Conservation (phyloP, 805 yeast genomes). For the Vanderwaltozyma verrucispora region DNA sequence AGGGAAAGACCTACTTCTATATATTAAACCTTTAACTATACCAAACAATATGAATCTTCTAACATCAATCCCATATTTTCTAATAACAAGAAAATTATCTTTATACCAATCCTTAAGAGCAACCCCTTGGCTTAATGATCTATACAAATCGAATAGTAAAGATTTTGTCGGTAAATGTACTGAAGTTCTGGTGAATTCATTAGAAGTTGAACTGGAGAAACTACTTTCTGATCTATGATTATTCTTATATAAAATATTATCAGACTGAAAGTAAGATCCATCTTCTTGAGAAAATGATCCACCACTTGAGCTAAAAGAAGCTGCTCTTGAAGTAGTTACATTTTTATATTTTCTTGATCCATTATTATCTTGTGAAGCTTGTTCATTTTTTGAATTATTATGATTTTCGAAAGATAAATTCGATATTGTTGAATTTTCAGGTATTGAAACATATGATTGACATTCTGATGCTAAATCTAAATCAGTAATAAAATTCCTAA, state of each 20-base stretch:
- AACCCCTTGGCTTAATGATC: constrained; percentile 69
- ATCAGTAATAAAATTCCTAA: constrained; percentile 58
- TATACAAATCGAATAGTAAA: constrained; percentile 58
- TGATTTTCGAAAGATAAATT: constrained; percentile 26
- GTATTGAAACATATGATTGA: constrained; percentile 62
- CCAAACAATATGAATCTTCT: constrained; percentile 85
- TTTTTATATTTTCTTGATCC: background rate
- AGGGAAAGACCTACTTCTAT: constrained; percentile 73
- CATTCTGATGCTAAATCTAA: constrained; percentile 67
- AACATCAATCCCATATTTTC: constrained; percentile 53
- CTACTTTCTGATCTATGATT: constrained; percentile 13
- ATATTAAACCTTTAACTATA: constrained; percentile 66
- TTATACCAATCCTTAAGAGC: constrained; percentile 74
- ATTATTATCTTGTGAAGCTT: background rate
- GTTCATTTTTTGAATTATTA: background rate
- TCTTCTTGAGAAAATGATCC: constrained; percentile 4
- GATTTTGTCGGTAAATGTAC: constrained; percentile 47
- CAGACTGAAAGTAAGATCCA: constrained; percentile 4
- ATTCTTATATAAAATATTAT: background rate
- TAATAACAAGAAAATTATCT: constrained; percentile 47
- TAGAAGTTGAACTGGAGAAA: constrained; percentile 9
- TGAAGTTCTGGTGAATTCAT: constrained; percentile 2
- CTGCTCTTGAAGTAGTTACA: constrained; percentile 14
- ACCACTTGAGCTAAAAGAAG: constrained; percentile 16
- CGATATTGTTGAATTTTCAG: constrained; percentile 23